Evolutionary conservation across 192 early-diverging fungal genomes (phyloP).

Genomic region (Lunasporangiospora selenospora): DNA sequence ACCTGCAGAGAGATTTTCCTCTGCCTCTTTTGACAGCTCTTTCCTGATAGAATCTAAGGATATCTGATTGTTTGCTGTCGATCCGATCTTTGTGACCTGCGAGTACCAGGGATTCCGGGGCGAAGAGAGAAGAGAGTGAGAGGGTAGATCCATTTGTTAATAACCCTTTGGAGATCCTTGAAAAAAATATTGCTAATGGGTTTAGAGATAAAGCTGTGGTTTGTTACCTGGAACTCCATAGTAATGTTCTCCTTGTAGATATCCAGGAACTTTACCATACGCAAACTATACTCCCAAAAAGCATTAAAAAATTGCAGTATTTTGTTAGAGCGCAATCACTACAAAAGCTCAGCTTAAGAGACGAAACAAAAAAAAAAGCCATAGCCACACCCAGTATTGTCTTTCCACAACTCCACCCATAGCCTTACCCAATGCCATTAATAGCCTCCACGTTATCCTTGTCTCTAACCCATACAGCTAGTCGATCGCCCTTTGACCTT

Average conservation of each 20-base stretch:
- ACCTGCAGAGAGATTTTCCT: too few species aligned
- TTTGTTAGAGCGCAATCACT: not conserved
- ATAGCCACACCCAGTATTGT: too few species aligned
- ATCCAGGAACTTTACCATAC: slow-evolving; percentile 47
- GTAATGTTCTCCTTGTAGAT: slow-evolving; percentile 43
- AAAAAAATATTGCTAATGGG: not conserved
- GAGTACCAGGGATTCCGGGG: not conserved
- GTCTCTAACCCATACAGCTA: slow-evolving; percentile 54
- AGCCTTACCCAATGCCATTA: slow-evolving; percentile 53
- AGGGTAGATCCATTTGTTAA: not conserved
- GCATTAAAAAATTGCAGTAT: not conserved
- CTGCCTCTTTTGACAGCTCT: slow-evolving; percentile 18
- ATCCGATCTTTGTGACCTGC: too few species aligned
- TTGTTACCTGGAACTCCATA: slow-evolving; percentile 51
- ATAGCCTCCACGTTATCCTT: slow-evolving; percentile 50
- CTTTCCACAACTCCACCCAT: not conserved
- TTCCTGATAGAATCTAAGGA: slow-evolving; percentile 19
- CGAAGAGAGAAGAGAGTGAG: not conserved
- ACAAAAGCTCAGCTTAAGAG: not conserved
- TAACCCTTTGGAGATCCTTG: too few species aligned
- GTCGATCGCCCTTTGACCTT: slow-evolving; percentile 42
- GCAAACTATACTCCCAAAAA: slow-evolving; percentile 12
- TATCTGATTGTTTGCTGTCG: too few species aligned
- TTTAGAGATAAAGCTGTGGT: not conserved
- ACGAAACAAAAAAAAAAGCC: not conserved